Conservation (phyloP, 2,329 filamentous ascomycete genomes). For the Dryadomyces quercus-mongolicae region DNA sequence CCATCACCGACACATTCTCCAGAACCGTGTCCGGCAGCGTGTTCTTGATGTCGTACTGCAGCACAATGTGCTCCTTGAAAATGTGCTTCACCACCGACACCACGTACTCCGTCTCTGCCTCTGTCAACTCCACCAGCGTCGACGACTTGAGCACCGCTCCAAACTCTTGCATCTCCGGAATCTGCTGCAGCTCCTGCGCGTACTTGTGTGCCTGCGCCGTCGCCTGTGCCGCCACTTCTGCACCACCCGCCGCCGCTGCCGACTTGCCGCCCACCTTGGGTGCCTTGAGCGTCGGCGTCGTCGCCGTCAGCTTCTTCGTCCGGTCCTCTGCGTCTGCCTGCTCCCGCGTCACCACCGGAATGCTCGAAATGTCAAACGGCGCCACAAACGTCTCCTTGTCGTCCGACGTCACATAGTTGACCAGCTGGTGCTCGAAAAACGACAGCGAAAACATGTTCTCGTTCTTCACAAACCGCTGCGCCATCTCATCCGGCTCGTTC, state of each 20-base stretch:
- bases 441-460: slow-evolving; percentile 92
- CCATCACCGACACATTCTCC: slow-evolving; percentile 76
- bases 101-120: slow-evolving; percentile 95
- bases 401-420: slow-evolving; percentile 92
- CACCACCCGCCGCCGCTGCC: slow-evolving; percentile 40
- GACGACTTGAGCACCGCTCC: slow-evolving; percentile 89
- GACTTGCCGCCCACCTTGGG: slow-evolving; percentile 70
- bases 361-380: slow-evolving; percentile 82
- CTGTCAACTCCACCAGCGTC: slow-evolving; percentile 73
- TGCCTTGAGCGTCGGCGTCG: slow-evolving; percentile 86
- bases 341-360: slow-evolving; percentile 88
- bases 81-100: slow-evolving; percentile 91
- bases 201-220: slow-evolving; percentile 79
- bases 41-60: slow-evolving; percentile 97
- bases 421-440: slow-evolving; percentile 91
- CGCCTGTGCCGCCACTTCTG: slow-evolving; percentile 61
- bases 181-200: slow-evolving; percentile 71
- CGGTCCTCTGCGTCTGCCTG: slow-evolving; percentile 93
- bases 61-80: slow-evolving; percentile 91
- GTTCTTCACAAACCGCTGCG: slow-evolving; percentile 83
- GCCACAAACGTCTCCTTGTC: slow-evolving; percentile 73
- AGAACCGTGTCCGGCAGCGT: slow-evolving; percentile 83
- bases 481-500: slow-evolving; percentile 80
- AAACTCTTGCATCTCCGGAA: slow-evolving; percentile 85
- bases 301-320: slow-evolving; percentile 91